Evolutionary conservation across 345 rosid genomes (phyloP).

Genomic region (Jatropha curcas): DNA sequence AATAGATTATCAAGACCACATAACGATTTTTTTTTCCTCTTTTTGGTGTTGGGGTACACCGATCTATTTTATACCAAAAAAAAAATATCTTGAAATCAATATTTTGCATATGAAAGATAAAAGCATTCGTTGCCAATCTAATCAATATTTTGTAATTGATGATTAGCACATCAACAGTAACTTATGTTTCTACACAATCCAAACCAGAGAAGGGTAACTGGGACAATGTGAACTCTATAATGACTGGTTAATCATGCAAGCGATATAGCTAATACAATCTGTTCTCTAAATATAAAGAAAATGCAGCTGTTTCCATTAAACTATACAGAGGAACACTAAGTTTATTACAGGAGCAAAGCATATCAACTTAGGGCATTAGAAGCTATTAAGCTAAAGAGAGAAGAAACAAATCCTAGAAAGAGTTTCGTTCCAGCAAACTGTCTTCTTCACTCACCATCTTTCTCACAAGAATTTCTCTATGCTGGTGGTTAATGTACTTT

Average conservation of each 20-base stretch:
- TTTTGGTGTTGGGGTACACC: too few relatives aligned
- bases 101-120: too few relatives aligned
- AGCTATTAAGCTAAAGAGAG: background rate
- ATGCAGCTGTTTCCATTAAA: constrained; percentile 21
- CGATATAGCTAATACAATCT: constrained; percentile 11
- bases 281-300: constrained; percentile 11
- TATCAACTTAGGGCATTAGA: constrained; percentile 10
- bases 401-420: constrained; percentile 7
- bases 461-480: constrained; percentile 51
- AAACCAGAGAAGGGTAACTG: background rate
- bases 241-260: background rate
- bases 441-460: constrained; percentile 13
- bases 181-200: background rate
- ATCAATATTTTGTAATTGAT: too few relatives aligned
- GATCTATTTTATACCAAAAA: too few relatives aligned
- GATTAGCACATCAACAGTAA: too few relatives aligned
- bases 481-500: constrained; percentile 38
- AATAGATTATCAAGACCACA: too few relatives aligned
- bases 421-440: constrained; percentile 10
- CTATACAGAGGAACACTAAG: constrained; percentile 29
- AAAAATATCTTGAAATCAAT: too few relatives aligned
- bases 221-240: too few relatives aligned
- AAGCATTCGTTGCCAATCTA: too few relatives aligned
- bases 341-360: constrained; percentile 13
- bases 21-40: too few relatives aligned